phyloP scores from a whole-genome alignment of 2,329 filamentous ascomycete species.

The Didymella arachidicola region DNA sequence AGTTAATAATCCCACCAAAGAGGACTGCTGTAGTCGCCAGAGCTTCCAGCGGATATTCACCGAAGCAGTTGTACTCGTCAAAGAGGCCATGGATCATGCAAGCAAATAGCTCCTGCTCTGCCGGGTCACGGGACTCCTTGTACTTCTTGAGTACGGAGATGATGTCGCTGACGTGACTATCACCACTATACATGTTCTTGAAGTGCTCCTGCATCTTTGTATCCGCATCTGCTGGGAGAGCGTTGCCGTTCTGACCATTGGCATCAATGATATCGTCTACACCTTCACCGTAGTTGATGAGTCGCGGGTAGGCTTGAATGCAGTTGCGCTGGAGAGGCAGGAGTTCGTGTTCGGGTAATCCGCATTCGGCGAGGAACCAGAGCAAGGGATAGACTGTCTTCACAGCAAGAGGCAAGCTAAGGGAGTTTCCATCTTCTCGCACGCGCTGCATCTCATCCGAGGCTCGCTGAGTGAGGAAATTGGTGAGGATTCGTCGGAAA shows the following conservation, averaged over 20 bases:
- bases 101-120: constrained; percentile 93
- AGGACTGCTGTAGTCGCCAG: constrained; percentile 94
- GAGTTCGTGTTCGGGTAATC: constrained; percentile 70
- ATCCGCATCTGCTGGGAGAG: constrained; percentile 79
- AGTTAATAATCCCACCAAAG: constrained; percentile 95
- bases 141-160: constrained; percentile 84
- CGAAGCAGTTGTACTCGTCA: constrained; percentile 95
- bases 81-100: constrained; percentile 99
- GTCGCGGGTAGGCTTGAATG: constrained; percentile 88
- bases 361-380: constrained; percentile 70
- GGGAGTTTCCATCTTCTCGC: constrained; percentile 70
- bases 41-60: constrained; percentile 94
- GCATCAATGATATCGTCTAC: constrained; percentile 90
- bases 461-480: constrained; percentile 85
- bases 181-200: constrained; percentile 95
- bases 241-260: constrained; percentile 83
- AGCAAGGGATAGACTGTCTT: constrained; percentile 85
- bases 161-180: constrained; percentile 84
- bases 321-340: constrained; percentile 84
- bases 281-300: constrained; percentile 96
- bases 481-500: constrained; percentile 74
- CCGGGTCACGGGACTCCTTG: constrained; percentile 82
- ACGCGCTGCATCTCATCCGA: constrained; percentile 80
- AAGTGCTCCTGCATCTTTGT: constrained; percentile 97
- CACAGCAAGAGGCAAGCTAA: constrained; percentile 79